Conservation (phyloP, 2,329 filamentous ascomycete genomes). For the Scedosporium dehoogii region DNA sequence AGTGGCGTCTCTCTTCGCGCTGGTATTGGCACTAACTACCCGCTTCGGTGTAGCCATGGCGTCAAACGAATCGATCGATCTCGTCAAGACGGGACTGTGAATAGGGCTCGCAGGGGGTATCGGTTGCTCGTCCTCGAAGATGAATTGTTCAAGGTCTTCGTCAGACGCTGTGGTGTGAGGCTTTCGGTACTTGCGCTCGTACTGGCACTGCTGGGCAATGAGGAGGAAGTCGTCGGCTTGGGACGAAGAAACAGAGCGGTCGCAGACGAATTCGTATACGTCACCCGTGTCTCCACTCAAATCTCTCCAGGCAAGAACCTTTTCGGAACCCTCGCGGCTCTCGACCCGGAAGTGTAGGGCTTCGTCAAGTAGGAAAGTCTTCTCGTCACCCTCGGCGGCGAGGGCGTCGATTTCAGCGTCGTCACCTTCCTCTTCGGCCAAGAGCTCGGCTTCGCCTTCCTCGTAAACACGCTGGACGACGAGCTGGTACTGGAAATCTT, state of each 20-base stretch:
- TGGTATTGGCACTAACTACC: slow-evolving; percentile 31
- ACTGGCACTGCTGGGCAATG: slow-evolving; percentile 85
- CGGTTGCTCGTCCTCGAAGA: slow-evolving; percentile 57
- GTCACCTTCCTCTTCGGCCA: slow-evolving; percentile 82
- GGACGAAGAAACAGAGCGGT: slow-evolving; percentile 56
- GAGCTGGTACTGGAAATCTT: slow-evolving; percentile 95
- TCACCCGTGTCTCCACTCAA: slow-evolving; percentile 88
- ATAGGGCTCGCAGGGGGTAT: slow-evolving; percentile 56
- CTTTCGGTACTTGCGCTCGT: slow-evolving; percentile 88
- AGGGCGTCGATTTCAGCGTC: slow-evolving; percentile 69
- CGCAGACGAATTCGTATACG: slow-evolving; percentile 97
- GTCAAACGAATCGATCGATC: slow-evolving; percentile 48
- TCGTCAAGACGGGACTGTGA: slow-evolving; percentile 45
- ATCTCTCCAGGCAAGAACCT: slow-evolving; percentile 89
- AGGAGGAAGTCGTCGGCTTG: slow-evolving; percentile 74
- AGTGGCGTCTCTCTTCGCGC: slow-evolving; percentile 31
- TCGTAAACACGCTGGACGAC: slow-evolving; percentile 95
- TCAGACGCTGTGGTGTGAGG: slow-evolving; percentile 72
- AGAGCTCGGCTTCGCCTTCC: slow-evolving; percentile 86
- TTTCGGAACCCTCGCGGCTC: slow-evolving; percentile 67
- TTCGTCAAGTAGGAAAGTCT: slow-evolving; percentile 93
- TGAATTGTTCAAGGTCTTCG: slow-evolving; percentile 71
- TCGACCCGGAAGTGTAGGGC: slow-evolving; percentile 79
- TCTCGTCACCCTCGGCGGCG: slow-evolving; percentile 81
- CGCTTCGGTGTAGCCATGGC: slow-evolving; percentile 40